These are phyloP conservation scores for Phlyctochytrium arcticum DNA, from an alignment of 192 early-diverging fungal genomes.

Conservation along the genomic window DNA sequence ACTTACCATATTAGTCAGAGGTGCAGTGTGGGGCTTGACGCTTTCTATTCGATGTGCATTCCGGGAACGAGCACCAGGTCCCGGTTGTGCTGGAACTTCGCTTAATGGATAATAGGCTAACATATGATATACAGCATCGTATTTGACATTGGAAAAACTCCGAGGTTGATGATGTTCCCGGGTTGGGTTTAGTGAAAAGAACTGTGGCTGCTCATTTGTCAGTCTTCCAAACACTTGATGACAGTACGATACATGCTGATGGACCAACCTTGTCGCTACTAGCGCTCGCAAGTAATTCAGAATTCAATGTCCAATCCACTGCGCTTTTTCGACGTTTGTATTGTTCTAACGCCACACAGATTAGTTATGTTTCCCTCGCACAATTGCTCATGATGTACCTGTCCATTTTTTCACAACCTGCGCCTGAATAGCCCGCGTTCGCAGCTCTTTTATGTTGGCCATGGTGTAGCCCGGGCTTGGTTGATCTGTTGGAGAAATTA, in stretches of 20 bases:
- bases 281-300: conserved; percentile 30
- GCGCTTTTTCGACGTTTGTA: conserved; percentile 28
- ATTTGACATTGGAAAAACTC: conserved; percentile 26
- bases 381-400: conserved; percentile 13
- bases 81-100: conserved; percentile 21
- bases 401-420: conserved; percentile 33
- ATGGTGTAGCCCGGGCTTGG: conserved; percentile 9
- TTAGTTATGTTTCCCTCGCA: not conserved
- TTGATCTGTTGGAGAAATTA: not conserved
- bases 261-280: not conserved
- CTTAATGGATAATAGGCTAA: conserved; percentile 38
- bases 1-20: not conserved
- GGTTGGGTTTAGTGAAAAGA: conserved; percentile 38
- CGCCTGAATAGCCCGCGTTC: conserved; percentile 31
- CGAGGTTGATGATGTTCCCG: conserved; percentile 9
- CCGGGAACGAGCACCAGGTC: not conserved
- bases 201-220: conserved; percentile 30
- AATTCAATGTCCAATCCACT: conserved; percentile 35
- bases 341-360: not conserved
- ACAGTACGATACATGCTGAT: no score
- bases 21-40: not conserved
- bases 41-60: not conserved
- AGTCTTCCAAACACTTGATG: no score
- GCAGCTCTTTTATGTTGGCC: conserved; percentile 31
- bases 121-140: conserved; percentile 50